Evolutionary conservation across 305 asterid genomes (phyloP).

Genomic region (Stenogyne calaminthoides): DNA sequence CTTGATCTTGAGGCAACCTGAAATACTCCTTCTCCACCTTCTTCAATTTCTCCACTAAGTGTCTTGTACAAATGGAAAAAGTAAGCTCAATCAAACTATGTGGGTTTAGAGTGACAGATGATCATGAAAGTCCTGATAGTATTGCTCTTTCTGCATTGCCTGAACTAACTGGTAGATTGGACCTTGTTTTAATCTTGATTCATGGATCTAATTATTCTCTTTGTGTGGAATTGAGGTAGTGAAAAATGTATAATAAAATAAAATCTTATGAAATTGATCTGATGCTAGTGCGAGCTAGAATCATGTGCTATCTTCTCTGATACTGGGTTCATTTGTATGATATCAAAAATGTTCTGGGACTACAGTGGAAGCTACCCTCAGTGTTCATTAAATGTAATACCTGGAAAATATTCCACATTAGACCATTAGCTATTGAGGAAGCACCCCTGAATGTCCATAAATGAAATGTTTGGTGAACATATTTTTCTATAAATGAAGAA

Average conservation of each 20-base stretch:
- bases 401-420: not conserved
- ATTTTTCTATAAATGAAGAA: not conserved
- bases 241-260: not conserved
- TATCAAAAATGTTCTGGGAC: not conserved
- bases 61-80: slow-evolving; percentile 1
- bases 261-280: not conserved
- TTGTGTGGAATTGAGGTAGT: not conserved
- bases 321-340: not conserved
- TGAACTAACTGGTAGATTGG: not conserved
- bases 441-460: slow-evolving; percentile 1
- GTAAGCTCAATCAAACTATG: not conserved
- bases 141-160: slow-evolving; percentile 13
- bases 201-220: not conserved
- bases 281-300: not conserved
- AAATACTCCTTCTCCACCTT: too few relatives aligned
- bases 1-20: too few relatives aligned
- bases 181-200: not conserved
- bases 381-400: not conserved
- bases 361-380: not conserved
- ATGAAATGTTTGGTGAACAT: not conserved
- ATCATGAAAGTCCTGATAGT: slow-evolving; percentile 11
- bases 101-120: slow-evolving; percentile 13
- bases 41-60: too few relatives aligned
- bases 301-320: not conserved
- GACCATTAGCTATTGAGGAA: too few relatives aligned